Evolutionary conservation across 2,329 filamentous ascomycete genomes (phyloP).

Genomic region (Nigrospora oryzae): DNA sequence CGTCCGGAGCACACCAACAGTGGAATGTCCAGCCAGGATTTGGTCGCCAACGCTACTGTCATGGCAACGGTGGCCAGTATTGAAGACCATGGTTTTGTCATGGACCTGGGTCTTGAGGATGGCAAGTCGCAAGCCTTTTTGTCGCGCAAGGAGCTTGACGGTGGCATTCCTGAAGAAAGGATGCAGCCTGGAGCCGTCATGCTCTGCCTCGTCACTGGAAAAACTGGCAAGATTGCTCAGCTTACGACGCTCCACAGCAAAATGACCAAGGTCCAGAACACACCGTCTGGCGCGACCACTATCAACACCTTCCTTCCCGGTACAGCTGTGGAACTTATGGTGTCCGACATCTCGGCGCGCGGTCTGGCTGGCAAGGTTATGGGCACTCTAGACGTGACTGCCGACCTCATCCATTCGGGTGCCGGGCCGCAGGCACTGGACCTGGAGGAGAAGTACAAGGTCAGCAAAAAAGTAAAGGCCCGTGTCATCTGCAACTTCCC

Average conservation of each 20-base stretch:
- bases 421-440: constrained; percentile 60
- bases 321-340: constrained; percentile 76
- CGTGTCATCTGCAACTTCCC: constrained; percentile 86
- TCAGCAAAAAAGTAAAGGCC: constrained; percentile 76
- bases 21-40: constrained; percentile 61
- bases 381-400: constrained; percentile 83
- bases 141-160: constrained; percentile 71
- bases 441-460: constrained; percentile 69
- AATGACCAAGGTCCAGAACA: constrained; percentile 57
- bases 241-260: constrained; percentile 68
- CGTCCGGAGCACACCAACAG: constrained; percentile 72
- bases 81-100: constrained; percentile 92
- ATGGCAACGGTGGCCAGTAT: constrained; percentile 85
- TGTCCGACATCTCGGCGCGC: constrained; percentile 64
- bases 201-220: constrained; percentile 70
- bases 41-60: constrained; percentile 68
- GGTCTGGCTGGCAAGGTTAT: constrained; percentile 88
- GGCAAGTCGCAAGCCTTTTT: constrained; percentile 71
- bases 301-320: constrained; percentile 88
- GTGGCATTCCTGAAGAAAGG: constrained; percentile 52
- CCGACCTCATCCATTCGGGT: constrained; percentile 84
- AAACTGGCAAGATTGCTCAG: constrained; percentile 77
- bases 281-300: constrained; percentile 68
- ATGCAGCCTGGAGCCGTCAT: constrained; percentile 79
- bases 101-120: constrained; percentile 76